phyloP scores from a whole-genome alignment of 2,329 filamentous ascomycete species.

The Leptographium radiaticola region DNA sequence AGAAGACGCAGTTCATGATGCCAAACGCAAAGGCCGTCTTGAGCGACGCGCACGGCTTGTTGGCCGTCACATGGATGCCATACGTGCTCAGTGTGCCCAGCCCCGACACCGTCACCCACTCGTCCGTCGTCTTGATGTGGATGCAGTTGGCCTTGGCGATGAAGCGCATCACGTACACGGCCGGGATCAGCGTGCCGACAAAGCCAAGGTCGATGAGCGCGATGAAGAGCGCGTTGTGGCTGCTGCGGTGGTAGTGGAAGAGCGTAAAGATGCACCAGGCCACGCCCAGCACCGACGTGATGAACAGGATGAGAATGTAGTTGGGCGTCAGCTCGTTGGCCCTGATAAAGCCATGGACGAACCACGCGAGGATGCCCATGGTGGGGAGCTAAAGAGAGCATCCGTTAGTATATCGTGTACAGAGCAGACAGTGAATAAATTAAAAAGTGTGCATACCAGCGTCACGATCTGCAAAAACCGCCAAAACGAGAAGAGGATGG shows the following conservation, averaged over 20 bases:
- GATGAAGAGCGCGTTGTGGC: constrained; percentile 47
- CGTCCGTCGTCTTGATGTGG: constrained; percentile 32
- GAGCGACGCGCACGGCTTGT: constrained; percentile 81
- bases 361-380: constrained; percentile 55
- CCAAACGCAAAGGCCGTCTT: constrained; percentile 82
- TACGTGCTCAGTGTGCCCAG: constrained; percentile 43
- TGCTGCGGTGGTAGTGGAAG: constrained; percentile 52
- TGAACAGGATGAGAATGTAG: constrained; percentile 54
- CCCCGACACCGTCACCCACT: constrained; percentile 47
- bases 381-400: constrained; percentile 56
- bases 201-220: constrained; percentile 47
- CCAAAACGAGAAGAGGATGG: constrained; percentile 49
- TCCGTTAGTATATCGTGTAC: no score
- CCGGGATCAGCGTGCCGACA: constrained; percentile 51
- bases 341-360: constrained; percentile 45
- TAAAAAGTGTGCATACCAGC: constrained; percentile 31
- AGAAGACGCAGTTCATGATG: constrained; percentile 78
- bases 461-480: constrained; percentile 50
- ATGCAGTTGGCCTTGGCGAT: constrained; percentile 56
- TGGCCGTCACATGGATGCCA: constrained; percentile 38
- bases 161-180: constrained; percentile 44
- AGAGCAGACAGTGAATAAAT: no score
- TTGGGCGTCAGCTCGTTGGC: constrained; percentile 45
- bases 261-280: constrained; percentile 53
- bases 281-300: constrained; percentile 48